These are phyloP conservation scores for Asterochloris sp. DNA, from an alignment of 139 green algal genomes.

Conservation along the genomic window DNA sequence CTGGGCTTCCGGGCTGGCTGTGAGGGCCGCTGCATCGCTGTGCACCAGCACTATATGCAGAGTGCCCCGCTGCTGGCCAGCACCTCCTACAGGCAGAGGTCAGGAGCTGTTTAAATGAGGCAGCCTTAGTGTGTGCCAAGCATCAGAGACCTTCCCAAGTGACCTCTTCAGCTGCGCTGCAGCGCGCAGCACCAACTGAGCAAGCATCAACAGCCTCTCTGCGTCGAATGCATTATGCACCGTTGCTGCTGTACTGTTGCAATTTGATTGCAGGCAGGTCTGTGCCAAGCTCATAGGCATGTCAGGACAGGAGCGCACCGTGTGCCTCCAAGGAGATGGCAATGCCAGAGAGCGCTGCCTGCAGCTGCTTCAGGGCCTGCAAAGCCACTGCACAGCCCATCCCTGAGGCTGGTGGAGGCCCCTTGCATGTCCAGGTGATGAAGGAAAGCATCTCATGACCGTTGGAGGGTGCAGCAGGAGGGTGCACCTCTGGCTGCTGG, in stretches of 20 bases:
- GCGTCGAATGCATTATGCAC: too few species aligned
- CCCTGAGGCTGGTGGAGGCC: background rate
- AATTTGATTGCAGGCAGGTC: too few species aligned
- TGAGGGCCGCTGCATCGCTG: conserved; percentile 22
- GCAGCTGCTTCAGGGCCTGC: background rate
- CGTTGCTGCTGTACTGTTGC: too few species aligned
- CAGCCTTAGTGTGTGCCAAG: too few species aligned
- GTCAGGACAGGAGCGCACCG: background rate
- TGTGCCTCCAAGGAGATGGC: background rate
- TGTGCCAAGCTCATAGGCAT: too few species aligned
- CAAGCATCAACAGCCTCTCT: too few species aligned
- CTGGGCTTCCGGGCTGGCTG: conserved; percentile 21
- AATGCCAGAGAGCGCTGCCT: background rate
- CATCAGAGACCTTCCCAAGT: too few species aligned
- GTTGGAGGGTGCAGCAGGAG: background rate
- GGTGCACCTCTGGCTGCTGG: conserved; percentile 47
- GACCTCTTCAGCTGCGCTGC: too few species aligned
- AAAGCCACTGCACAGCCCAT: background rate
- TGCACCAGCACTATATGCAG: background rate
- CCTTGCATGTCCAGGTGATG: background rate
- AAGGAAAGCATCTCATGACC: background rate
- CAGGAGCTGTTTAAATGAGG: too few species aligned
- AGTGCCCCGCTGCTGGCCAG: background rate
- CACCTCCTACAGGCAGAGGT: background rate
- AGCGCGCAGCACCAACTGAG: too few species aligned